These are phyloP conservation scores for Phytophthora fragariae DNA, from an alignment of 352 stramenopile genomes.

Conservation along the genomic window DNA sequence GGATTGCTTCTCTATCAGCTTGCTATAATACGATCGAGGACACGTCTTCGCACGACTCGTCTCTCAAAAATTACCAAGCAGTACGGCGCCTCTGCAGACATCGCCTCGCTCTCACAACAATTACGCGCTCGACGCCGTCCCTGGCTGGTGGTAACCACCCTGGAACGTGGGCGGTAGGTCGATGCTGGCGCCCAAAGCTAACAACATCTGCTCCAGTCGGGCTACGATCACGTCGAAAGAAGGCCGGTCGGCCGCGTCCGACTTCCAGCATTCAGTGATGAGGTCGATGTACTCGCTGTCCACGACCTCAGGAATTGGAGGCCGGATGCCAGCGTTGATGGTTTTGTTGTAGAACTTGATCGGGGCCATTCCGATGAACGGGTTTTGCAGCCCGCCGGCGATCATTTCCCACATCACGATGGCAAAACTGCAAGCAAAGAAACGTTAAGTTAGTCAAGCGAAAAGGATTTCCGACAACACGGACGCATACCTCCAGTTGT, in stretches of 20 bases:
- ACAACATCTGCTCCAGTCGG: conserved; percentile 77
- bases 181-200: conserved; percentile 79
- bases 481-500: conserved; percentile 85
- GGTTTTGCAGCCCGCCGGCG: conserved; percentile 78
- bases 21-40: conserved; percentile 53
- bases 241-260: conserved; percentile 72
- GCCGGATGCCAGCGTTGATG: conserved; percentile 77
- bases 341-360: conserved; percentile 94
- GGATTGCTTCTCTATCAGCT: conserved; percentile 47
- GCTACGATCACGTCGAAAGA: conserved; percentile 82
- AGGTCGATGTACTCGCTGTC: conserved; percentile 80
- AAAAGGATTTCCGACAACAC: background rate
- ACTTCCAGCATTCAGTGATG: conserved; percentile 88
- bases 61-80: conserved; percentile 45
- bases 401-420: conserved; percentile 94
- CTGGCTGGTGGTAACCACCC: conserved; percentile 81
- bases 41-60: conserved; percentile 39
- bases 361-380: conserved; percentile 90
- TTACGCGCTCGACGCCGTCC: conserved; percentile 34
- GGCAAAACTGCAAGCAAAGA: conserved; percentile 65
- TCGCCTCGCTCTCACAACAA: conserved; percentile 31
- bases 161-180: conserved; percentile 86
- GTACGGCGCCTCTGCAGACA: conserved; percentile 29
- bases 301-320: conserved; percentile 69
- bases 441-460: background rate